These are phyloP conservation scores for Acanthamoeba sp. DNA, from an alignment of 208 protist species.

Conservation along the genomic window DNA sequence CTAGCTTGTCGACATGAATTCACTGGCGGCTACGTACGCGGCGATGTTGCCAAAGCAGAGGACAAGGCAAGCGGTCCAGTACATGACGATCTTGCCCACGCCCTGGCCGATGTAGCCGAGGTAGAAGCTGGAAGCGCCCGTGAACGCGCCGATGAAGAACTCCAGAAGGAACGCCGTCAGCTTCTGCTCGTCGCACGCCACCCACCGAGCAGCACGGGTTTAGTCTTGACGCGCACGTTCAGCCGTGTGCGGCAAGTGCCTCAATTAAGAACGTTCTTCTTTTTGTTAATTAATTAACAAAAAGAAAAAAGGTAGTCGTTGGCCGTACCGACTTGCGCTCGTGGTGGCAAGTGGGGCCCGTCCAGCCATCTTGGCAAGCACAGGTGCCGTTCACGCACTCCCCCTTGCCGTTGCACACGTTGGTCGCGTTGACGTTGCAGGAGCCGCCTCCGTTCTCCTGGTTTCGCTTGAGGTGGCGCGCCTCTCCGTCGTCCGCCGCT, in stretches of 20 bases:
- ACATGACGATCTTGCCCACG: conserved; percentile 33
- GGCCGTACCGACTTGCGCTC: neutral
- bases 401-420: neutral
- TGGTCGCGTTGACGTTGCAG: neutral
- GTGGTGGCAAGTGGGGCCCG: neutral
- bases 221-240: too few relatives aligned
- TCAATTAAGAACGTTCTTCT: too few relatives aligned
- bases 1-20: too few relatives aligned
- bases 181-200: neutral
- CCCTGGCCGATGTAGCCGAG: conserved; percentile 48
- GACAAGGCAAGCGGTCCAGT: neutral
- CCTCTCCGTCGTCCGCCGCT: neutral
- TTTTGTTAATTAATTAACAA: neutral
- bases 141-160: conserved; percentile 39
- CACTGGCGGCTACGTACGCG: neutral
- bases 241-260: too few relatives aligned
- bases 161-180: conserved; percentile 47
- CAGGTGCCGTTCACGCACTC: neutral
- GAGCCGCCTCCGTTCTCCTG: conserved; percentile 8
- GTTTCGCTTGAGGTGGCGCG: neutral
- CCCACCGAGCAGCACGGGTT: neutral
- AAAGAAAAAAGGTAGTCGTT: neutral
- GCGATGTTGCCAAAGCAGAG: conserved; percentile 11
- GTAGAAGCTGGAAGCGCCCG: neutral
- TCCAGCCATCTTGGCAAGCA: neutral